Evolutionary conservation across 1,139 yeast genomes (phyloP), one percentile per base, ranked within the genome.

Genomic region (Nadsonia starkeyi-henricii): DNA sequence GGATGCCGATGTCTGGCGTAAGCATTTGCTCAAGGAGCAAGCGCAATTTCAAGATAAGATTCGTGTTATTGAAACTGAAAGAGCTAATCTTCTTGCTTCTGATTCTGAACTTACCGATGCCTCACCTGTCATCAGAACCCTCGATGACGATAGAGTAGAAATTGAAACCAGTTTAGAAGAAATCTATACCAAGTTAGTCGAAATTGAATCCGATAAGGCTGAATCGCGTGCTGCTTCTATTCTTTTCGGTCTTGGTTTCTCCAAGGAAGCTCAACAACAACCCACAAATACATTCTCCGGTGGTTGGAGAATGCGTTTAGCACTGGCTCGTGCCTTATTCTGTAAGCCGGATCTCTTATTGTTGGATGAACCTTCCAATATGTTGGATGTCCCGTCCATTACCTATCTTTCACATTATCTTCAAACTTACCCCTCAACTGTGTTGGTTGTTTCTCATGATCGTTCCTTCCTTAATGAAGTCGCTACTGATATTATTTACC

Each of bases 261-360:
- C 95, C 46, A 78, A 79, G 55, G 95, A 85, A 60, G 77, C 96
- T 5, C 98, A 91, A 64, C 69, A 71, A 47, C 72, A 73, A 52
- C 80, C 96, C 21, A 88, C 97, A 12, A 89, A 86, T 58, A 77
- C 91, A 36, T 91, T 91, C 65, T 88, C 96, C 49, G 98, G 98
- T 77, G 98, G 98, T 79, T 91, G 98, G 98, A 82, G 98, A 77
- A 91, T 91, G 98, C 83, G 98, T 72, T 75, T 91, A 56, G 85
- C 97, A n/a, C 75, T 91, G 54, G 98, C 98, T 2, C 79, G 98
- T 69, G 98, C 98, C 0, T 75, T 91, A 64, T 91, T 91, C 74
- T 91, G 96, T 74, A 84, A 85, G 64, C 98, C 98, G 0, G 98
- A 93, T 65, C 73, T 91, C 56, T 73, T 91, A 57, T 71, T 91